Conservation (phyloP, 1,284 basidiomycete genomes). For the Gomphus bonarii region DNA sequence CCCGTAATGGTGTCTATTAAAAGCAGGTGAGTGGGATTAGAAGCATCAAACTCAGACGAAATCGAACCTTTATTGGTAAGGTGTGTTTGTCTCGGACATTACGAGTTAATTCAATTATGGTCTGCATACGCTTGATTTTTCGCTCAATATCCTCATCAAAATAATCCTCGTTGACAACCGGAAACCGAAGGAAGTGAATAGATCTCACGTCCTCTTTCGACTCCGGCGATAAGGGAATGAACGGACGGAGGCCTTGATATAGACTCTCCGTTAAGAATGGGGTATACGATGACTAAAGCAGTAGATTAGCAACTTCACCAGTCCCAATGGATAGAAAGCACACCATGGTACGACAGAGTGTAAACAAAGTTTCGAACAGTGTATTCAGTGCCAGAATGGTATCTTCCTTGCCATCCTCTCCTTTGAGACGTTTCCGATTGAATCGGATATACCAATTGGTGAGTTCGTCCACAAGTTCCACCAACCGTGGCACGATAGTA, state of each 20-base stretch:
- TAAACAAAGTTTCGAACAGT: conserved; percentile 91
- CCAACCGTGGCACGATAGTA: conserved; percentile 90
- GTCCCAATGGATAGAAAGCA: conserved; percentile 17
- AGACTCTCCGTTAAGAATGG: conserved; percentile 97
- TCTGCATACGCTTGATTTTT: conserved; percentile 90
- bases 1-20: conserved; percentile 81
- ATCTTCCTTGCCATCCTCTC: conserved; percentile 87
- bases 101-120: conserved; percentile 88
- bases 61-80: conserved; percentile 79
- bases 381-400: conserved; percentile 89
- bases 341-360: conserved; percentile 91
- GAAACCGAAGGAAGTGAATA: conserved; percentile 94
- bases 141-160: conserved; percentile 95
- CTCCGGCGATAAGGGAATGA: conserved; percentile 67
- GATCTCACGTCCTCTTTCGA: conserved; percentile 75
- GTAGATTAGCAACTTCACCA: conserved; percentile 8
- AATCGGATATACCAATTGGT: conserved; percentile 99
- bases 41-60: neutral
- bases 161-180: conserved; percentile 88
- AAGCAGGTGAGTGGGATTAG: neutral
- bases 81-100: conserved; percentile 85
- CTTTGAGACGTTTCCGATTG: conserved; percentile 93
- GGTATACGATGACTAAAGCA: conserved; percentile 85
- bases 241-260: conserved; percentile 84
- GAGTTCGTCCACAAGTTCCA: conserved; percentile 90